These are phyloP conservation scores for Ceratocystis eucalypticola DNA, from an alignment of 2,329 filamentous ascomycete genomes.

Conservation along the genomic window DNA sequence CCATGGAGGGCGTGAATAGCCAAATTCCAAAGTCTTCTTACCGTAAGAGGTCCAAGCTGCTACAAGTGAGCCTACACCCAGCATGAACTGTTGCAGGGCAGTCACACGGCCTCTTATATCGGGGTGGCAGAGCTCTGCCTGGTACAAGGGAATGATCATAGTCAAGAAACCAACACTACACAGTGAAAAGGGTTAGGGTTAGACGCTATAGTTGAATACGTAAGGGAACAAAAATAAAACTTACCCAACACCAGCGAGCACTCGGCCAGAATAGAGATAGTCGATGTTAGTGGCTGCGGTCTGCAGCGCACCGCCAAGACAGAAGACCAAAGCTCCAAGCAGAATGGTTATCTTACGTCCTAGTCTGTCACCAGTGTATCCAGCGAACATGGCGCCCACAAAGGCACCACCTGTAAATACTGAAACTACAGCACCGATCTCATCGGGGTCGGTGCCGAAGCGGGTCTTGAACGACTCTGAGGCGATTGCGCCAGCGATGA, in stretches of 20 bases:
- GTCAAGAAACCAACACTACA: constrained; percentile 33
- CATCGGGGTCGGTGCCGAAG: constrained; percentile 20
- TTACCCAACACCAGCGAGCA: constrained; percentile 49
- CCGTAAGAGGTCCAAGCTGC: constrained; percentile 65
- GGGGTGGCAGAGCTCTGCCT: constrained; percentile 67
- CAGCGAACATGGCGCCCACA: constrained; percentile 52
- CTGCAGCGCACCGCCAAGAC: constrained; percentile 58
- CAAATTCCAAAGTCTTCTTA: constrained; percentile 25
- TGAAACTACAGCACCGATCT: constrained; percentile 57
- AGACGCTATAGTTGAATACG: no score
- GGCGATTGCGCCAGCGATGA: constrained; percentile 39
- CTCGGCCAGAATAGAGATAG: constrained; percentile 58
- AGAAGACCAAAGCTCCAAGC: constrained; percentile 56
- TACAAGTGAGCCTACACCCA: constrained; percentile 59
- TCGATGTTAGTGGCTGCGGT: constrained; percentile 46
- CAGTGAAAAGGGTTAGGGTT: background rate
- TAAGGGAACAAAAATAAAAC: constrained; percentile 15
- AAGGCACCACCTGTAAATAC: constrained; percentile 69
- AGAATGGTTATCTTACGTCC: constrained; percentile 61
- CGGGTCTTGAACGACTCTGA: constrained; percentile 30
- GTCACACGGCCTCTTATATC: constrained; percentile 64
- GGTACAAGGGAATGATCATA: constrained; percentile 47
- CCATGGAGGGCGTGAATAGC: background rate
- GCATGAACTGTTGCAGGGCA: constrained; percentile 68
- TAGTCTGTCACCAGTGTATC: constrained; percentile 47